phyloP scores from a whole-genome alignment of 805 yeast genomes.

The Komagataella kurtzmanii region DNA sequence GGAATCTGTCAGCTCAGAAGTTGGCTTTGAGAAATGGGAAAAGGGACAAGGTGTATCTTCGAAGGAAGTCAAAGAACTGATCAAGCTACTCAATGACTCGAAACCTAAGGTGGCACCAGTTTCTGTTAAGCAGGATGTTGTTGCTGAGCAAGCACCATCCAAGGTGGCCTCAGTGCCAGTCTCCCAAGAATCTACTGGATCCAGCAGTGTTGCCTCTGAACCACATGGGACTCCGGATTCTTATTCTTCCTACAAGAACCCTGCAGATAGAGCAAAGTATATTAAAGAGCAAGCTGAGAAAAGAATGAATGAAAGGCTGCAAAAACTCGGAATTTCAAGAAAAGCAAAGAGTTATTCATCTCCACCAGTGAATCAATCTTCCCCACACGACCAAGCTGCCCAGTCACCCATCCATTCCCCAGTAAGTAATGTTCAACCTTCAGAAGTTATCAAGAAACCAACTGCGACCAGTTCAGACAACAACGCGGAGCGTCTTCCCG shows the following conservation, averaged over 20 bases:
- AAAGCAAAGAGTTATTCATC: constrained; percentile 10
- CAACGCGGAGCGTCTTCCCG: constrained; percentile 1
- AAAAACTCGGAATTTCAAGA: constrained; percentile 59
- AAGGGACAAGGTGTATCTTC: constrained; percentile 65
- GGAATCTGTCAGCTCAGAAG: constrained; percentile 18
- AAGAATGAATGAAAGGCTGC: constrained; percentile 76
- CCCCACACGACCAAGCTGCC: constrained; percentile 2
- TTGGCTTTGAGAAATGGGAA: constrained; percentile 64
- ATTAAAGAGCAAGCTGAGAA: constrained; percentile 73
- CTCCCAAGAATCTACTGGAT: constrained; percentile 1
- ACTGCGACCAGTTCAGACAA: constrained; percentile 2
- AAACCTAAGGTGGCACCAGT: constrained; percentile 9
- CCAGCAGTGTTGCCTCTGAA: constrained; percentile 1
- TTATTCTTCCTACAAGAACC: constrained; percentile 22
- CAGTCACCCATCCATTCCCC: constrained; percentile 7
- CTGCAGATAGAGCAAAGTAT: constrained; percentile 65
- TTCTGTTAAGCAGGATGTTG: constrained; percentile 4
- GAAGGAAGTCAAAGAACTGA: constrained; percentile 45
- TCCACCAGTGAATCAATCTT: not conserved
- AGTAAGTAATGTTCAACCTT: constrained; percentile 2
- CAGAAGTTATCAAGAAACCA: not conserved
- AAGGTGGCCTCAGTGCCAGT: not conserved
- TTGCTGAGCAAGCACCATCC: not conserved
- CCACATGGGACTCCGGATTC: constrained; percentile 2
- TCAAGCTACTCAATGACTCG: constrained; percentile 34